Percentiles rank a stretch among this genome's conserved stretches.
Evolutionary conservation across 352 stramenopile species (phyloP).

Genomic region (Globisporangium cederbergense): DNA sequence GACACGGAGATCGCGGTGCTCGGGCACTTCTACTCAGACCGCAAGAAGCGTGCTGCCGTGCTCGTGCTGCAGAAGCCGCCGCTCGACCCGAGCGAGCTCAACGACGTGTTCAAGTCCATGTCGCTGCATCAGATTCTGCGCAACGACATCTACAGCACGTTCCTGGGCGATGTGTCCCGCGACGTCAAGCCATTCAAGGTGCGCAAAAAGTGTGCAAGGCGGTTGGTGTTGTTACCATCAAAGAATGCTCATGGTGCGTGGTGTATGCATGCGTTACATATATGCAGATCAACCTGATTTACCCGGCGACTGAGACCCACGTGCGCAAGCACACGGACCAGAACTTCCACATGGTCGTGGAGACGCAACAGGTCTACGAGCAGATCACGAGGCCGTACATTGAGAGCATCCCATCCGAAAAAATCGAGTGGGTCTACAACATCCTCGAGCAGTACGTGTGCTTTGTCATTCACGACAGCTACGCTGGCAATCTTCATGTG

Average conservation of each 20-base stretch:
- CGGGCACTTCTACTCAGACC: slow-evolving; percentile 65
- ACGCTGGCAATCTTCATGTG: too few species aligned
- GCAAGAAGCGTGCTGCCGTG: slow-evolving; percentile 54
- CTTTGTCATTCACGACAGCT: not conserved
- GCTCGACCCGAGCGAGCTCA: slow-evolving; percentile 47
- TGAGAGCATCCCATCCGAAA: slow-evolving; percentile 63
- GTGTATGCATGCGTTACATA: not conserved
- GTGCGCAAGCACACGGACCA: slow-evolving; percentile 85
- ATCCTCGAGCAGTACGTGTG: slow-evolving; percentile 77
- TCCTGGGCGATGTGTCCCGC: slow-evolving; percentile 60
- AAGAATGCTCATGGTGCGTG: not conserved
- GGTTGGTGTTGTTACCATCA: too few species aligned
- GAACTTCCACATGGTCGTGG: slow-evolving; percentile 78
- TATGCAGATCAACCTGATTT: slow-evolving; percentile 73
- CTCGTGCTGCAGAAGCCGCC: slow-evolving; percentile 63
- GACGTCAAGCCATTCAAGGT: slow-evolving; percentile 77
- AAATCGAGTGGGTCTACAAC: slow-evolving; percentile 88
- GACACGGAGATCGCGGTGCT: slow-evolving; percentile 68
- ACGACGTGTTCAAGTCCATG: slow-evolving; percentile 41
- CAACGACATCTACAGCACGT: slow-evolving; percentile 87
- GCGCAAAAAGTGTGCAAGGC: too few species aligned
- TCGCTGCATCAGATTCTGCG: slow-evolving; percentile 65
- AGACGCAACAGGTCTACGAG: slow-evolving; percentile 78
- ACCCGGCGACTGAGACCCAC: slow-evolving; percentile 73
- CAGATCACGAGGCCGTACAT: slow-evolving; percentile 74